Evolutionary conservation across 495 filamentous ascomycete species (phyloP).

Genomic region (Hypoxylon trugodes): DNA sequence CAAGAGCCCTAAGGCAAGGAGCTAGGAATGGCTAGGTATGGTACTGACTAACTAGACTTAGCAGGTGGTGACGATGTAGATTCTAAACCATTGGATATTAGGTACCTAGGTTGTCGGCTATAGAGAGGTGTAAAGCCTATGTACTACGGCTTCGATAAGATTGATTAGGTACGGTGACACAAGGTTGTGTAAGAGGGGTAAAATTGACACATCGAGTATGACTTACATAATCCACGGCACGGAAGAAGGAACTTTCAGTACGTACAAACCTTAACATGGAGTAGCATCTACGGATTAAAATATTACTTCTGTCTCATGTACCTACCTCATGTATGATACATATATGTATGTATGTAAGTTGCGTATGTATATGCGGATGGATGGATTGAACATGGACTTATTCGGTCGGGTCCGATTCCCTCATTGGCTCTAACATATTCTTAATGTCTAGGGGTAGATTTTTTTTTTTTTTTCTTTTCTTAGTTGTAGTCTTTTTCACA

Average conservation of each 20-base stretch:
- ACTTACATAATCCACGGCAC: conserved; percentile 7
- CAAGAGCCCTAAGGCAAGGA: conserved; percentile 36
- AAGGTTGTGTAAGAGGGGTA: conserved; percentile 27
- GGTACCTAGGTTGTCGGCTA: conserved; percentile 18
- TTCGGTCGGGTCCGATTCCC: conserved; percentile 3
- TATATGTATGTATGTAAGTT: neutral
- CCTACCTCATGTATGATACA: neutral
- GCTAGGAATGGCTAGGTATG: conserved; percentile 35
- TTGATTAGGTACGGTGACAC: conserved; percentile 25
- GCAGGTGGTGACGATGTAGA: conserved; percentile 28
- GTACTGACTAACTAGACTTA: conserved; percentile 21
- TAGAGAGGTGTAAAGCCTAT: conserved; percentile 7
- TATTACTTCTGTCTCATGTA: neutral
- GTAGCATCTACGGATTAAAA: neutral
- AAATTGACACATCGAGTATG: conserved; percentile 10
- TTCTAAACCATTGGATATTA: conserved; percentile 1
- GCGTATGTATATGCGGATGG: neutral
- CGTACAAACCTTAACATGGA: too few relatives aligned
- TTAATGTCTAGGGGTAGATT: too few relatives aligned
- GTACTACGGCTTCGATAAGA: conserved; percentile 27
- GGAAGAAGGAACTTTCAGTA: neutral
- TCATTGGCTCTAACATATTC: conserved; percentile 16
- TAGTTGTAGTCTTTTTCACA: conserved; percentile 24
- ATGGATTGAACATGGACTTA: neutral
- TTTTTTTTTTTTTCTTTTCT: too few relatives aligned